Evolutionary conservation across 2,329 filamentous ascomycete genomes (phyloP).

Genomic region (Blumeria hordei): DNA sequence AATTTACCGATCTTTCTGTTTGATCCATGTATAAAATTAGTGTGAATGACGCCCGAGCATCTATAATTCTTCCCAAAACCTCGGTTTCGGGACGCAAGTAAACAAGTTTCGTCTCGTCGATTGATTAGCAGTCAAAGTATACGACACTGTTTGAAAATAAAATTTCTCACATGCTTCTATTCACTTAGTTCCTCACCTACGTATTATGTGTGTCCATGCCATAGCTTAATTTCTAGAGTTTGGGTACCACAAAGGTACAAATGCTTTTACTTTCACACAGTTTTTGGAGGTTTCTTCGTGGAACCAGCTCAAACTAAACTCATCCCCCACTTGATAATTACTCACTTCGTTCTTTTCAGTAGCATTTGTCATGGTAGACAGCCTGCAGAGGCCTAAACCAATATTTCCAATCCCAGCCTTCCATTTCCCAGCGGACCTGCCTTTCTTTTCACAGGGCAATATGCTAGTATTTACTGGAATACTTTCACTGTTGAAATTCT

Average conservation of each 20-base stretch:
- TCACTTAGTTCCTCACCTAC: no score
- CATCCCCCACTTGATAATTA: constrained; percentile 20
- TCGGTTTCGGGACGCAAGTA: no score
- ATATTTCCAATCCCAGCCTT: constrained; percentile 60
- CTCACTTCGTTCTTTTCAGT: constrained; percentile 31
- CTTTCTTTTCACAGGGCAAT: constrained; percentile 26
- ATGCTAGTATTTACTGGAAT: constrained; percentile 23
- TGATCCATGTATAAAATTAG: no score
- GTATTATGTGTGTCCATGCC: no score
- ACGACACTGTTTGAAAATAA: no score
- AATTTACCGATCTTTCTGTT: no score
- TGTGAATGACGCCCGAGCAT: no score
- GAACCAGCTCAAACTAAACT: constrained; percentile 25
- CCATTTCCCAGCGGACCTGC: constrained; percentile 61
- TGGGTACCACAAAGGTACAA: constrained; percentile 53
- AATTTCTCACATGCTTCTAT: no score
- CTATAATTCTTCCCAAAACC: no score
- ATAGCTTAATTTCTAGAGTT: neutral
- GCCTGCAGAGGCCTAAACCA: constrained; percentile 61
- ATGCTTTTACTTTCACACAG: constrained; percentile 40
- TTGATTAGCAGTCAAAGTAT: no score
- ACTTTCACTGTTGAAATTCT: constrained; percentile 7
- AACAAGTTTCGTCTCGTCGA: no score
- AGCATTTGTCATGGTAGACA: constrained; percentile 78
- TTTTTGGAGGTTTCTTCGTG: constrained; percentile 18